Evolutionary conservation across 2,329 filamentous ascomycete genomes (phyloP), one percentile per base, ranked within the genome.

Genomic region (Fusarium camptoceras): DNA sequence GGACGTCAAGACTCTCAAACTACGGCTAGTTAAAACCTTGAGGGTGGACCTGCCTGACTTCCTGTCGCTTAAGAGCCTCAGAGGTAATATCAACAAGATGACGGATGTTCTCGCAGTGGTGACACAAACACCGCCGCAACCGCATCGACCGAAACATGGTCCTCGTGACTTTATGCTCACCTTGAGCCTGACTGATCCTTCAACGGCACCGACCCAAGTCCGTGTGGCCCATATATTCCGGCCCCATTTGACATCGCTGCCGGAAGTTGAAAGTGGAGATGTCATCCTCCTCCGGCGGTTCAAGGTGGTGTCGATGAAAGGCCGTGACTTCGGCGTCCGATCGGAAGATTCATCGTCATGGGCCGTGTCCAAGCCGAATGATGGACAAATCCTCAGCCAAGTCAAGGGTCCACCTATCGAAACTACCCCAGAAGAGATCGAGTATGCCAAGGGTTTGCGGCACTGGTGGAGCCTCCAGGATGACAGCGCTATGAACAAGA

Each of bases 361-460:
- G 86, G 88, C 87, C 3, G 87, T 91, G 5, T 90, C 88, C 66
- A 86, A 89, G 70, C 78, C 79, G 41, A 78, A 78, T 5, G 77
- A 80, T 47, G 74, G 76, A 55, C 76, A 79, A 59, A 75, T 76
- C 73, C 77, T 83, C 44, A 80, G 85, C 43, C 85, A 90, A 78
- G 85, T 90, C 55, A 85, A 83, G 64, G 88, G 88, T 1, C 86
- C 87, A 55, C 88, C 88, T 1, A 83, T 91, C 22, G 88, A 91
- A 77, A 82, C 86, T 64, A 81, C 81, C 28, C 79, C 82, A 16
- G 79, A 77, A 28, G 88, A 90, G 77, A 80, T 79, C 51, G 79
- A 78, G 28, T 85, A 88, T 69, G 83, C 86, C 56, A 75, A 75
- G 47, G 79, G 81, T 55, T 76, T 91, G 68, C 81, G 81, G 68